Percentiles rank a stretch among this genome's conserved stretches.
These are phyloP conservation scores for Begonia masoniana DNA, from an alignment of 306 rosid species.

Conservation along the genomic window DNA sequence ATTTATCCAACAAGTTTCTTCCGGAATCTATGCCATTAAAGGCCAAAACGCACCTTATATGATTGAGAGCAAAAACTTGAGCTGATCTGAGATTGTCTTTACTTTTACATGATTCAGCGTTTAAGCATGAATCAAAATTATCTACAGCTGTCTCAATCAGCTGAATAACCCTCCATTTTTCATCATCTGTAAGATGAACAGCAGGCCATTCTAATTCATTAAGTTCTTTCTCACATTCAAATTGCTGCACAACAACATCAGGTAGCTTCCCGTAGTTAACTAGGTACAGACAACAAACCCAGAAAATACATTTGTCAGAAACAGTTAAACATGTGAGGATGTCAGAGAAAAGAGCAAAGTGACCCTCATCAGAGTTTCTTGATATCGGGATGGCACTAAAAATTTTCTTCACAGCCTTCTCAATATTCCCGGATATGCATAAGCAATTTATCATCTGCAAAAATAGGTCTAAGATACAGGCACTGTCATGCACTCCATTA, in stretches of 20 bases:
- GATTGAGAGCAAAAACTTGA: slow-evolving; percentile 69
- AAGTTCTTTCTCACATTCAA: slow-evolving; percentile 79
- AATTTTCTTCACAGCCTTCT: slow-evolving; percentile 53
- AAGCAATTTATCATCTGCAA: slow-evolving; percentile 79
- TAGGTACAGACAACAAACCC: slow-evolving; percentile 86
- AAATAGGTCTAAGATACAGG: slow-evolving; percentile 77
- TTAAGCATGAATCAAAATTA: slow-evolving; percentile 33
- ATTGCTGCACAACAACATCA: slow-evolving; percentile 52
- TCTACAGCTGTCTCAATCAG: slow-evolving; percentile 52
- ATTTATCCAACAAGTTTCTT: slow-evolving; percentile 50
- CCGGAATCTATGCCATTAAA: slow-evolving; percentile 37
- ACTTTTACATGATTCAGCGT: slow-evolving; percentile 35
- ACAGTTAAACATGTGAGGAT: slow-evolving; percentile 51
- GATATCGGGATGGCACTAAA: slow-evolving; percentile 32
- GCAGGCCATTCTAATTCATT: slow-evolving; percentile 68
- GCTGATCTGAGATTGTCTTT: slow-evolving; percentile 37
- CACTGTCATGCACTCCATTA: slow-evolving; percentile 43
- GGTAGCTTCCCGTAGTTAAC: slow-evolving; percentile 90
- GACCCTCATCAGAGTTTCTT: slow-evolving; percentile 28
- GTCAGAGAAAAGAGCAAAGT: slow-evolving; percentile 37
- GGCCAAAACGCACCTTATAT: slow-evolving; percentile 62
- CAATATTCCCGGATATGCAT: slow-evolving; percentile 79
- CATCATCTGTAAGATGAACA: slow-evolving; percentile 34
- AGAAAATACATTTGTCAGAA: slow-evolving; percentile 87
- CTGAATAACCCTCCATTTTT: slow-evolving; percentile 49